Conservation (phyloP, 805 yeast genomes). For the Nakazawaea ambrosiae region DNA sequence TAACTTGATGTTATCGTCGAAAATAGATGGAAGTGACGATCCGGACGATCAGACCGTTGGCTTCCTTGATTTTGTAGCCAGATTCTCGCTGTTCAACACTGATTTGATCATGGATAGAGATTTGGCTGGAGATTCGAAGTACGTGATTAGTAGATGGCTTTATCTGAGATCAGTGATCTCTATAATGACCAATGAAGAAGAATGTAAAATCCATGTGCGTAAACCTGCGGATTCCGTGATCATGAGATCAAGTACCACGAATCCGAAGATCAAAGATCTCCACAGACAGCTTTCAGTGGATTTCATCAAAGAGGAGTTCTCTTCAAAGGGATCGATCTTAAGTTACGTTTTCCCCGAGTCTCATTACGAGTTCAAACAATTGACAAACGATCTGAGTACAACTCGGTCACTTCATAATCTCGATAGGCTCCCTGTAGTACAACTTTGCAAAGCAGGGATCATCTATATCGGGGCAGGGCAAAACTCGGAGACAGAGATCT, state of each 20-base stretch:
- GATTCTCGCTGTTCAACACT: conserved; percentile 60
- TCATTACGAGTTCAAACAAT: background rate
- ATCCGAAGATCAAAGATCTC: too few relatives aligned
- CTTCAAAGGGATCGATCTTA: background rate
- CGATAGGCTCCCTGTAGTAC: conserved; percentile 73
- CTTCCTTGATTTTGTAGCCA: conserved; percentile 56
- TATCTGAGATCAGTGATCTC: background rate
- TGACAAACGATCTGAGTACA: background rate
- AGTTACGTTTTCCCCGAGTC: background rate
- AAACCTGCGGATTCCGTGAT: background rate
- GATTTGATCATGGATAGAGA: conserved; percentile 37
- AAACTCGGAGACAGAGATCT: conserved; percentile 51
- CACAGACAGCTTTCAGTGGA: too few relatives aligned
- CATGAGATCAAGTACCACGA: background rate
- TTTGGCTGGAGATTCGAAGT: conserved; percentile 15
- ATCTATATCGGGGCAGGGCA: conserved; percentile 71
- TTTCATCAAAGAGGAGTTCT: background rate
- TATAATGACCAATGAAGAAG: background rate
- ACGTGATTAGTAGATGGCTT: background rate
- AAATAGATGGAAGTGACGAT: too few relatives aligned
- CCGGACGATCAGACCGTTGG: conserved; percentile 52
- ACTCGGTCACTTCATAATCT: conserved; percentile 50
- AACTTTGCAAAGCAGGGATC: conserved; percentile 73
- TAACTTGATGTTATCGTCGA: conserved; percentile 39
- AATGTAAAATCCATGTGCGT: background rate